These are phyloP conservation scores for Hypoxylon lienhwacheense DNA, from an alignment of 495 filamentous ascomycete species.

Conservation along the genomic window DNA sequence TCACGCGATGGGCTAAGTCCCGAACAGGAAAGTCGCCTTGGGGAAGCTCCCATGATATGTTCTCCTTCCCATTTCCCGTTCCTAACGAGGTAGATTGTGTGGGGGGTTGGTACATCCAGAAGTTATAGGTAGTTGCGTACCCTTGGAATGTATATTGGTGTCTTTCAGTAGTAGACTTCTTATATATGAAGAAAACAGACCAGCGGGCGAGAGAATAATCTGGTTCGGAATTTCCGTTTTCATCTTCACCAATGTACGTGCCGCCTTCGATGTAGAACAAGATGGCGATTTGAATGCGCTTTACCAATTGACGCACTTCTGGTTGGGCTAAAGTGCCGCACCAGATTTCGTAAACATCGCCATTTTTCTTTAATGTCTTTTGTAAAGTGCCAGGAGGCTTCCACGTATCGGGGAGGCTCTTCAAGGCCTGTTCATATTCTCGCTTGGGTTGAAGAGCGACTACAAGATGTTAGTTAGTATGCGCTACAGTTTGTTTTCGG, in stretches of 20 bases:
- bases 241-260: slow-evolving; percentile 64
- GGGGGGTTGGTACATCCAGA: slow-evolving; percentile 61
- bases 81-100: slow-evolving; percentile 18
- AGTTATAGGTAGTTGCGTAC: slow-evolving; percentile 88
- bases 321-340: slow-evolving; percentile 53
- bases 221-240: slow-evolving; percentile 67
- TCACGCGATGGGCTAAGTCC: slow-evolving; percentile 64
- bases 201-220: slow-evolving; percentile 77
- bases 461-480: slow-evolving; percentile 38
- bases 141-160: slow-evolving; percentile 75
- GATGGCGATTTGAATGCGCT: slow-evolving; percentile 80
- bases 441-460: slow-evolving; percentile 63
- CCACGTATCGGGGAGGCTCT: slow-evolving; percentile 59
- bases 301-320: slow-evolving; percentile 64
- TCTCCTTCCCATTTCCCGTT: slow-evolving; percentile 2
- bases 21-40: slow-evolving; percentile 37
- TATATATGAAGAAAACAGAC: slow-evolving; percentile 84
- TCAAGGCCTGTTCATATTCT: slow-evolving; percentile 62
- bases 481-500: no score
- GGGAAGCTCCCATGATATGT: slow-evolving; percentile 34
- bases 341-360: slow-evolving; percentile 56
- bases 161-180: slow-evolving; percentile 54
- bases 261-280: slow-evolving; percentile 92
- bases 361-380: slow-evolving; percentile 42
- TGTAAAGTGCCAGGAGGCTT: slow-evolving; percentile 56